phyloP scores from a whole-genome alignment of 2,329 filamentous ascomycete genomes.

The Aureobasidium sp. region DNA sequence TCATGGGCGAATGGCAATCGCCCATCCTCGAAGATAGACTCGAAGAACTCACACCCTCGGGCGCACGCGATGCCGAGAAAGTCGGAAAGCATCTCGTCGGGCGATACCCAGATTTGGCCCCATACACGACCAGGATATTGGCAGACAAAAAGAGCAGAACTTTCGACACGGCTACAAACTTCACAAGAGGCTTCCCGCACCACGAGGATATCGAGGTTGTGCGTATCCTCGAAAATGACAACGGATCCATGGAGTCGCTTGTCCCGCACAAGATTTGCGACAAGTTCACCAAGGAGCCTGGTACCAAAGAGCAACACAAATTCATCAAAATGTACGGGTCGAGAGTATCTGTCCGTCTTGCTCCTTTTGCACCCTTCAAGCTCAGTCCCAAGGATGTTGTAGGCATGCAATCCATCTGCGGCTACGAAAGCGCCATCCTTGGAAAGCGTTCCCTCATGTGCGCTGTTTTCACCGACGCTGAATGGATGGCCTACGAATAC shows the following conservation, averaged over 20 bases:
- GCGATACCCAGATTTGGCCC: conserved; percentile 13
- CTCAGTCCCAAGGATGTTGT: conserved; percentile 14
- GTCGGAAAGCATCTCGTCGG: conserved; percentile 14
- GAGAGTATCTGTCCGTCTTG: conserved; percentile 20
- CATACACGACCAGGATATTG: conserved; percentile 8
- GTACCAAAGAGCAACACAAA: conserved; percentile 22
- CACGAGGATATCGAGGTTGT: conserved; percentile 26
- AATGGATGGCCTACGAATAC: conserved; percentile 18
- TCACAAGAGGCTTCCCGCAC: conserved; percentile 23
- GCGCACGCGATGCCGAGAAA: conserved; percentile 12
- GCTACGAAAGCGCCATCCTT: conserved; percentile 16
- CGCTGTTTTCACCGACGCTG: conserved; percentile 14
- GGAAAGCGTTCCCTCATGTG: conserved; percentile 13
- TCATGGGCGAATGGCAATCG: conserved; percentile 13
- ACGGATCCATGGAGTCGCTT: not conserved
- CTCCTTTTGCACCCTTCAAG: conserved; percentile 11
- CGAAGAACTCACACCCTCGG: conserved; percentile 16
- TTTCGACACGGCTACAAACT: conserved; percentile 26
- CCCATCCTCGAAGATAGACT: conserved; percentile 14
- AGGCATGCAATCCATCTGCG: conserved; percentile 15
- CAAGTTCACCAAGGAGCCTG: conserved; percentile 26
- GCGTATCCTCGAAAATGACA: conserved; percentile 18
- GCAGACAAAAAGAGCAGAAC: conserved; percentile 27
- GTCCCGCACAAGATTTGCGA: conserved; percentile 28
- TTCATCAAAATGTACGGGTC: conserved; percentile 24